Conservation (phyloP, 148 eudicot species). For the Amaranthus cruentus region DNA sequence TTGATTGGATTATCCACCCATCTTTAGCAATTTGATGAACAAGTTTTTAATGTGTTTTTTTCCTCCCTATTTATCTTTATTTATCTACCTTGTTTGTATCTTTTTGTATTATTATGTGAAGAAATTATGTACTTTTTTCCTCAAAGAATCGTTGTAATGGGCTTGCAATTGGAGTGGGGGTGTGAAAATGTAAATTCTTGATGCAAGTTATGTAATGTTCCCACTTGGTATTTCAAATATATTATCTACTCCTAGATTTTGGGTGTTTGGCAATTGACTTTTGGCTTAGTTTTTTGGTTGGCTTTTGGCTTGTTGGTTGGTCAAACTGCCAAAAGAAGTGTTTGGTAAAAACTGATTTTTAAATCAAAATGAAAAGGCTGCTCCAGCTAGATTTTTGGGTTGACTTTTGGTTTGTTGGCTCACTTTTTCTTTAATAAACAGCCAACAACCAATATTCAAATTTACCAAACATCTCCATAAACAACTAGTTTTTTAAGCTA, state of each 20-base stretch:
- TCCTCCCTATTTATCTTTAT: not conserved
- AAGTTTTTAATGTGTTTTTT: constrained; percentile 8
- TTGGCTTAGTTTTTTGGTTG: too few species aligned
- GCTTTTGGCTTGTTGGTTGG: too few species aligned
- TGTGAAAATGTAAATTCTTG: constrained; percentile 31
- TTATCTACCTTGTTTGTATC: not conserved
- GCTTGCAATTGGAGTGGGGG: constrained; percentile 17
- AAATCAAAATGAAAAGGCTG: too few species aligned
- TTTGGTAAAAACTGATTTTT: too few species aligned
- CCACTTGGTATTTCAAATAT: not conserved
- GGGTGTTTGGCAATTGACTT: not conserved
- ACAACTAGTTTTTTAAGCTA: too few species aligned
- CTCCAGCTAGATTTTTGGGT: too few species aligned
- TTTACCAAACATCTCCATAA: too few species aligned
- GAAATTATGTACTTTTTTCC: constrained; percentile 11
- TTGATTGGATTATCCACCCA: constrained; percentile 12
- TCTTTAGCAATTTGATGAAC: constrained; percentile 11
- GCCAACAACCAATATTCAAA: too few species aligned
- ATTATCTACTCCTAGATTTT: not conserved
- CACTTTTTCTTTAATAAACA: too few species aligned
- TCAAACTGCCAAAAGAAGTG: too few species aligned
- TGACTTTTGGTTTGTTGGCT: too few species aligned
- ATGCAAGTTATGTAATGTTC: constrained; percentile 7
- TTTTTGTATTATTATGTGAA: constrained; percentile 3
- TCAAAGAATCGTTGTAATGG: constrained; percentile 11